Conservation (phyloP, 306 rosid genomes). For the Cajanus cajan region DNA sequence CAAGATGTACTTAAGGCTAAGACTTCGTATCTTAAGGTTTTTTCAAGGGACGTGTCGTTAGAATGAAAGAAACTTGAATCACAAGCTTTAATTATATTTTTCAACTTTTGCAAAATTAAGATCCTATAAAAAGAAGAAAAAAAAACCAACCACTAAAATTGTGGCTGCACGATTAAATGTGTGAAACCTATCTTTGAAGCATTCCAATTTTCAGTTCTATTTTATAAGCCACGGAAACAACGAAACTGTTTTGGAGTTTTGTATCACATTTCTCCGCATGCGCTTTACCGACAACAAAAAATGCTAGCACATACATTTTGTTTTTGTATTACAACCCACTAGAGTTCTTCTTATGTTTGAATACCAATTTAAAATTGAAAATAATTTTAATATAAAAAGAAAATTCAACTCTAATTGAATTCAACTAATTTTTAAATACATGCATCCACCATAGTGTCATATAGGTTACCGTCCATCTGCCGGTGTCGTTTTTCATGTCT, state of each 20-base stretch:
- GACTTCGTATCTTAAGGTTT: neutral
- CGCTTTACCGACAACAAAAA: neutral
- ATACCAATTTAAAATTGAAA: too few relatives aligned
- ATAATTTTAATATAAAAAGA: too few relatives aligned
- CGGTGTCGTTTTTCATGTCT: neutral
- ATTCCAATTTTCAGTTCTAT: neutral
- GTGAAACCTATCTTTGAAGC: neutral
- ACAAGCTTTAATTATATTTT: neutral
- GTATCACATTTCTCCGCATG: neutral
- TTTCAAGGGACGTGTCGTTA: neutral
- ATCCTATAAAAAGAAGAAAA: neutral
- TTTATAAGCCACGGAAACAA: neutral
- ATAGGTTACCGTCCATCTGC: neutral
- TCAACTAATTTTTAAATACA: too few relatives aligned
- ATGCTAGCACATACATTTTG: neutral
- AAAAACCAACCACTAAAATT: neutral
- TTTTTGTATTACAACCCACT: too few relatives aligned
- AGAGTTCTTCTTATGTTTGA: too few relatives aligned
- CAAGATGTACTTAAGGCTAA: constrained; percentile 7
- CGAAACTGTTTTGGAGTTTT: neutral
- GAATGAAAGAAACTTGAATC: neutral
- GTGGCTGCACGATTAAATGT: neutral
- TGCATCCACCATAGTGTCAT: neutral
- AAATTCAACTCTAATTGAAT: too few relatives aligned
- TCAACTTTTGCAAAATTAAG: neutral